Evolutionary conservation across 345 rosid species (phyloP).

Genomic region (Salix brachista): DNA sequence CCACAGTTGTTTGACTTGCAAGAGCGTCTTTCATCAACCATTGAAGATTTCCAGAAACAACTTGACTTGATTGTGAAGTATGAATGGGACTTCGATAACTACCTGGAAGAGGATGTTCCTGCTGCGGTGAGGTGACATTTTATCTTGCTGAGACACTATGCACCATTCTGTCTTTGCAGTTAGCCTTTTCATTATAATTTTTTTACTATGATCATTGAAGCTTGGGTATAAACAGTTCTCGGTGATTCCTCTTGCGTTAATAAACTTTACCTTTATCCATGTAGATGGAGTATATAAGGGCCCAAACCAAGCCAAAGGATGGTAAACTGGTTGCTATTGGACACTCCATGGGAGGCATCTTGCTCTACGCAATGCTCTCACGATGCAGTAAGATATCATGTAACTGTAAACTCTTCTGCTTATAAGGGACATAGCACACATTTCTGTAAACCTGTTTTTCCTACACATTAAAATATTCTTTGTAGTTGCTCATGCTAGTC

Average conservation of each 20-base stretch:
- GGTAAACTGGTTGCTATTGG: constrained; percentile 69
- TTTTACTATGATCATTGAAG: background rate
- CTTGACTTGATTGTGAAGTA: constrained; percentile 79
- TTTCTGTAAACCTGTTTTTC: background rate
- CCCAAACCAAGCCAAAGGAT: constrained; percentile 50
- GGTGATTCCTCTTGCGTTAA: background rate
- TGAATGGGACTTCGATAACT: constrained; percentile 97
- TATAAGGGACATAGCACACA: background rate
- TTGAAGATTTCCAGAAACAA: constrained; percentile 91
- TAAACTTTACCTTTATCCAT: constrained; percentile 8
- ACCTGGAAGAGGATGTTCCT: constrained; percentile 95
- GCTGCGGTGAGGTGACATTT: constrained; percentile 89
- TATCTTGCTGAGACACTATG: constrained; percentile 31
- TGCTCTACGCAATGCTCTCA: constrained; percentile 63
- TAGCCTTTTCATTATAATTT: background rate
- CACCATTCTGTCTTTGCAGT: background rate
- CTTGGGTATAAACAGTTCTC: background rate
- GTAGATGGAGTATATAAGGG: constrained; percentile 63
- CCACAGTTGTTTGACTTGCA: constrained; percentile 79
- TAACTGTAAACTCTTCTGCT: background rate
- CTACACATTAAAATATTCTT: background rate
- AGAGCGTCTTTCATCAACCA: constrained; percentile 67
- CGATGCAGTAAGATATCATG: constrained; percentile 45
- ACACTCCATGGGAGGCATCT: constrained; percentile 83
- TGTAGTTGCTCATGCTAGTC: background rate